Conservation (phyloP, 2,329 filamentous ascomycete species). For the Zymoseptoria passerinii region DNA sequence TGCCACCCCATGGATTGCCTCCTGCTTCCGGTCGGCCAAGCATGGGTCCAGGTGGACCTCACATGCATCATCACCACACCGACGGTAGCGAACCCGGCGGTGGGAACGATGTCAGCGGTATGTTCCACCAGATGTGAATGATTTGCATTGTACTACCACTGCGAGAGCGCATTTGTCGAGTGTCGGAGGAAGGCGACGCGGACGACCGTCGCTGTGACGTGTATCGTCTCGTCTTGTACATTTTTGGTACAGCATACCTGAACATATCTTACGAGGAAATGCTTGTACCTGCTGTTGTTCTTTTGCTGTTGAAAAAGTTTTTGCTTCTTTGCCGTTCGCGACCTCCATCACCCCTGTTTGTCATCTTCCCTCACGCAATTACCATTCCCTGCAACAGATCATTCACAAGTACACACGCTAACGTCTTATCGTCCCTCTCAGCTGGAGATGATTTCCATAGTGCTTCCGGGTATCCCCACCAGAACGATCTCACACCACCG, state of each 20-base stretch:
- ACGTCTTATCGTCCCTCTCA: conserved; percentile 35
- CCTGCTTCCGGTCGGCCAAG: conserved; percentile 46
- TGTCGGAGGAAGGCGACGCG: conserved; percentile 9
- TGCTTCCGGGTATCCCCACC: conserved; percentile 56
- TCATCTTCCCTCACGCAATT: conserved; percentile 22
- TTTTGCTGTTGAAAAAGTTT: conserved; percentile 26
- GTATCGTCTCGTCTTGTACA: conserved; percentile 15
- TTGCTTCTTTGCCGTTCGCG: conserved; percentile 26
- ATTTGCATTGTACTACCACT: conserved; percentile 34
- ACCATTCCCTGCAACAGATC: conserved; percentile 22
- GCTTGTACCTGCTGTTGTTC: conserved; percentile 26
- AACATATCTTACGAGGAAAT: conserved; percentile 1
- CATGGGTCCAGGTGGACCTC: conserved; percentile 47
- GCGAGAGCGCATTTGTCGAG: conserved; percentile 14
- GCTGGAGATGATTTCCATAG: conserved; percentile 53
- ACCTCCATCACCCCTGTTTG: conserved; percentile 15
- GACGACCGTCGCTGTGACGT: conserved; percentile 5
- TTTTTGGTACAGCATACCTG: conserved; percentile 7
- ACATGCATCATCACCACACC: conserved; percentile 63
- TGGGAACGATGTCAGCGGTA: conserved; percentile 76
- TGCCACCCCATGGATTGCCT: conserved; percentile 54
- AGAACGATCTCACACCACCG: conserved; percentile 44
- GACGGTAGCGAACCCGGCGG: conserved; percentile 59
- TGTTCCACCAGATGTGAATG: conserved; percentile 83
- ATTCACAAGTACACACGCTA: conserved; percentile 30